A percentile compares a stretch with the other conserved stretches of the same genome.
phyloP scores from a whole-genome alignment of 139 green algal genomes.

The Volvox africanus region DNA sequence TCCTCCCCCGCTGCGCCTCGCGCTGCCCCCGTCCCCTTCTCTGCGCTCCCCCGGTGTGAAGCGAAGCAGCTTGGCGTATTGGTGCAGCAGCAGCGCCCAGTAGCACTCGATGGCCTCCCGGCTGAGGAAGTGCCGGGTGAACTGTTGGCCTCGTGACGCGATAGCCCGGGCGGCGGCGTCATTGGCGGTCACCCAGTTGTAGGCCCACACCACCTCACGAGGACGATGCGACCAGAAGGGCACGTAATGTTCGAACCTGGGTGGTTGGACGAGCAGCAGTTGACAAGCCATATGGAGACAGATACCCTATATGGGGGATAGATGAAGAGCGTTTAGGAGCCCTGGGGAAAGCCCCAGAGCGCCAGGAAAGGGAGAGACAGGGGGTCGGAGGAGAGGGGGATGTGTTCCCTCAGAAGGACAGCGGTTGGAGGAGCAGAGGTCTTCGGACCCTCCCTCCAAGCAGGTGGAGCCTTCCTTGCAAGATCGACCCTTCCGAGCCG shows the following conservation, averaged over 20 bases:
- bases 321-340: too few relatives aligned
- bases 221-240: conserved; percentile 53
- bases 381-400: too few relatives aligned
- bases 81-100: conserved; percentile 27
- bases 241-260: conserved; percentile 49
- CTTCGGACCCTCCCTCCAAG: too few relatives aligned
- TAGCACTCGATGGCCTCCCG: conserved; percentile 26
- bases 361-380: too few relatives aligned
- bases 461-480: too few relatives aligned
- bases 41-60: conserved; percentile 10
- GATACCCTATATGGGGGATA: background rate
- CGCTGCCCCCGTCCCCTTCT: background rate
- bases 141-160: background rate
- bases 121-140: conserved; percentile 30
- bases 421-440: background rate
- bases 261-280: background rate
- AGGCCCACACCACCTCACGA: conserved; percentile 47
- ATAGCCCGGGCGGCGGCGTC: conserved; percentile 23
- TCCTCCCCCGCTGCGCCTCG: too few relatives aligned
- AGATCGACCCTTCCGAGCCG: too few relatives aligned
- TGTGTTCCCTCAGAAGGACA: background rate
- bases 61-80: conserved; percentile 7
- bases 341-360: too few relatives aligned
- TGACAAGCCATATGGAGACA: background rate
- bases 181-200: conserved; percentile 46